A percentile compares a stretch with the other conserved stretches of the same genome.
These are phyloP conservation scores for Elaeagnus macrophylla DNA, from an alignment of 306 rosid species.

Conservation along the genomic window DNA sequence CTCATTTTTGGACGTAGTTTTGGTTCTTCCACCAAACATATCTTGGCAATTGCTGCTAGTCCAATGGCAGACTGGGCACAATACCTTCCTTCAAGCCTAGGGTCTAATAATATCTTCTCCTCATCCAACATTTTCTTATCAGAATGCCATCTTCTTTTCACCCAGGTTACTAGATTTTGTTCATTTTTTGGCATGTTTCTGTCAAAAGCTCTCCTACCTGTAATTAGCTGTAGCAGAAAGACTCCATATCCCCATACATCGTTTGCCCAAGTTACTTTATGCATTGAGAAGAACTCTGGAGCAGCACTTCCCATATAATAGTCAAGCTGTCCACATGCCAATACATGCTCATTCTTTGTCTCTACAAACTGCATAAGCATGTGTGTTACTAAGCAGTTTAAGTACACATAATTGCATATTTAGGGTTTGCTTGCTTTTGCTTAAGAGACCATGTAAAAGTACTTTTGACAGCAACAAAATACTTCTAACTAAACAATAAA, in stretches of 20 bases:
- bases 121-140: neutral
- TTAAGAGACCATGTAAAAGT: too few species aligned
- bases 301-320: neutral
- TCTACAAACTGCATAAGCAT: neutral
- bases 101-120: neutral
- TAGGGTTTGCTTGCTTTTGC: too few species aligned
- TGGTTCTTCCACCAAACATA: neutral
- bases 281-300: neutral
- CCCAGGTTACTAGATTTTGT: neutral
- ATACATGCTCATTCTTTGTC: neutral
- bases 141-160: neutral
- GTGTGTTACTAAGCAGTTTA: too few species aligned
- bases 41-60: neutral
- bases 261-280: neutral
- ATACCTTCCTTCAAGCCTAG: neutral
- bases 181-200: neutral
- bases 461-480: too few species aligned
- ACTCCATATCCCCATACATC: neutral
- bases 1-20: slow-evolving; percentile 1
- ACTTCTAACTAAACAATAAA: too few species aligned
- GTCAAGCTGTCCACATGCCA: neutral
- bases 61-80: neutral
- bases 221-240: neutral
- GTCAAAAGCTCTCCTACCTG: neutral
- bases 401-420: too few species aligned